phyloP scores from a whole-genome alignment of 345 rosid species.

The Eucalyptus sp. region DNA sequence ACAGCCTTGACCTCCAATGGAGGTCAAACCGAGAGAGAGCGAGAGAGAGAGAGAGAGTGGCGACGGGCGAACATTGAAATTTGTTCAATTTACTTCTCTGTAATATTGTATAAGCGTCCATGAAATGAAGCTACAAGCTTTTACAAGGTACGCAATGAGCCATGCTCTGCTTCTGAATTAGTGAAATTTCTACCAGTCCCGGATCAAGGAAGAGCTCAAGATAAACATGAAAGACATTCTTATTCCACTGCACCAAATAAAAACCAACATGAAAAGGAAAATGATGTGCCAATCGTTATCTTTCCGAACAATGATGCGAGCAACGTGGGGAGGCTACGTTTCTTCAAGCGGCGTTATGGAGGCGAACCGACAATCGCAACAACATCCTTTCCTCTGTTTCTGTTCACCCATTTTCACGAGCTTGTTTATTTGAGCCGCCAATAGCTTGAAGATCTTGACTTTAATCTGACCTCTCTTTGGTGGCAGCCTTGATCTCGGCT shows the following conservation, averaged over 20 bases:
- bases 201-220: not conserved
- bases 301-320: not conserved
- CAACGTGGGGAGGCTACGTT: not conserved
- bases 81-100: not conserved
- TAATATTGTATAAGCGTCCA: not conserved
- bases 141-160: not conserved
- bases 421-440: not conserved
- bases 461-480: constrained; percentile 9
- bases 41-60: not conserved
- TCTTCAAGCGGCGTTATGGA: not conserved
- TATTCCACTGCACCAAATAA: not conserved
- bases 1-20: not conserved
- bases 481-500: not conserved
- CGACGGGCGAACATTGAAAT: not conserved
- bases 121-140: not conserved
- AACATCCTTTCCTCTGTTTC: not conserved
- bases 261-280: not conserved
- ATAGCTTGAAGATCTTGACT: not conserved
- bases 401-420: not conserved
- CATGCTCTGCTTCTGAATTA: not conserved
- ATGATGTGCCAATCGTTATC: not conserved
- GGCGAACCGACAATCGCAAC: not conserved
- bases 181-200: not conserved
- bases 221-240: not conserved
- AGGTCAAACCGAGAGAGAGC: not conserved